Percentiles rank a stretch among this genome's conserved stretches.
Evolutionary conservation across 106 monocot species (phyloP).

Genomic region (Dendrobium nobile): DNA sequence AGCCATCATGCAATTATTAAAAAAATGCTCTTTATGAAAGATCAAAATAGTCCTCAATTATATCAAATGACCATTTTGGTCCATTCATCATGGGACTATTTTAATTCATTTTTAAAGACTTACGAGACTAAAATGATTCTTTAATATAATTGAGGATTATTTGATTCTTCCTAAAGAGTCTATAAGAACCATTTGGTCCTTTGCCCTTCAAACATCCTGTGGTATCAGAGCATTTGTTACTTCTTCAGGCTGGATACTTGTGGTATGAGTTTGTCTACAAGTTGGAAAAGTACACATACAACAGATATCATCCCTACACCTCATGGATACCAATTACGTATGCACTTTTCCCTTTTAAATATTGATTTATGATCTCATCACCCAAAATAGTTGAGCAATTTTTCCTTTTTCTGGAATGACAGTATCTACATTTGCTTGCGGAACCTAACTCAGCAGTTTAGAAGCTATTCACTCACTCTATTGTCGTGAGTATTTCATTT

Average conservation of each 20-base stretch:
- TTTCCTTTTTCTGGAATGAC: conserved; percentile 13
- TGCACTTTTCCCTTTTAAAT: neutral
- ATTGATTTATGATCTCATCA: neutral
- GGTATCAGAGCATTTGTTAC: too few relatives aligned
- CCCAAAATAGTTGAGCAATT: neutral
- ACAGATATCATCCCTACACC: conserved; percentile 65
- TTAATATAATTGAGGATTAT: too few relatives aligned
- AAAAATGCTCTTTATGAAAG: too few relatives aligned
- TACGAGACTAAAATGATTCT: too few relatives aligned
- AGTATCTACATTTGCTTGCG: conserved; percentile 95
- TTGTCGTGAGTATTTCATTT: conserved; percentile 65
- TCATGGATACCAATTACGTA: conserved; percentile 74
- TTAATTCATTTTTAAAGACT: too few relatives aligned
- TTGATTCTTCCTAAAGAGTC: too few relatives aligned
- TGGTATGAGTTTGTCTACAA: conserved; percentile 77
- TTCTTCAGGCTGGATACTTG: conserved; percentile 50
- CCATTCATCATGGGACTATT: too few relatives aligned
- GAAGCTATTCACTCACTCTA: conserved; percentile 73
- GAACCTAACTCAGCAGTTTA: conserved; percentile 70
- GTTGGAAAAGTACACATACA: conserved; percentile 61
- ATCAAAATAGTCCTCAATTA: too few relatives aligned
- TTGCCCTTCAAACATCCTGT: too few relatives aligned
- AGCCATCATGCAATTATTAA: too few relatives aligned
- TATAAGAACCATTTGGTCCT: too few relatives aligned
- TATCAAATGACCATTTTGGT: too few relatives aligned